Base-by-base conservation (phyloP, 2,329 filamentous ascomycete genomes). In the Juglanconis oblonga region DNA sequence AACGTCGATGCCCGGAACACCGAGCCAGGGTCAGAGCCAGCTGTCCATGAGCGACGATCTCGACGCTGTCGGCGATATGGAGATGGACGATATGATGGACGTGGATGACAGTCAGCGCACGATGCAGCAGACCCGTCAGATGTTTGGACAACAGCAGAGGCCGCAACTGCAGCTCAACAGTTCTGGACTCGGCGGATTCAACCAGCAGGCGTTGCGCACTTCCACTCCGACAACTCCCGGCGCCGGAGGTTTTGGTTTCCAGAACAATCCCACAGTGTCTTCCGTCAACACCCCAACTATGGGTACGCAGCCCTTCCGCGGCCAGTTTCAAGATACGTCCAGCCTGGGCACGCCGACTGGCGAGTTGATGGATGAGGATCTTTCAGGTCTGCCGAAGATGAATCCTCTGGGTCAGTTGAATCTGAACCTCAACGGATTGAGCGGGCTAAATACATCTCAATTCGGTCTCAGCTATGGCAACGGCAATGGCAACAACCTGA, bases 201-300 rank as follows among this genome's bases (percentile, higher is more conserved):
- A 85, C 32, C 91, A 91, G 70, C 87, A 95, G 71, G 92, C 89
- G 13, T 83, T 97, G 62, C 88, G 91, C 60, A 91, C 87, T 9
- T 96, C 93, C 4, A 91, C 92, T 64, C 94, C 93, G 1, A 87
- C 90, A 4, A 97, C 94, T 0, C 94, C 94, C 2, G 88, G 89
- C 36, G 82, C 91, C 32, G 85, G 88, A 51, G 87, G 83, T 67
- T 92, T 94, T 69, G 87, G 87, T 53, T 87, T 96, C 66, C 89
- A 92, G 72, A 92, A 96, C 73, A 97, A 97, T 73, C 94, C 94
- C 14, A 97, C 93, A 1, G 94, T 98, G 17, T 99, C 95, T 3
- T 97, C 93, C 3, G 94, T 97, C 58, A 98, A 97, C 73, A 98
- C 94, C 0, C 94, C 94, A 0, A 96, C 93, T 0, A 82, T 98